Evolutionary conservation across 352 stramenopile species (phyloP).

Genomic region (Phytophthora podocarpi): DNA sequence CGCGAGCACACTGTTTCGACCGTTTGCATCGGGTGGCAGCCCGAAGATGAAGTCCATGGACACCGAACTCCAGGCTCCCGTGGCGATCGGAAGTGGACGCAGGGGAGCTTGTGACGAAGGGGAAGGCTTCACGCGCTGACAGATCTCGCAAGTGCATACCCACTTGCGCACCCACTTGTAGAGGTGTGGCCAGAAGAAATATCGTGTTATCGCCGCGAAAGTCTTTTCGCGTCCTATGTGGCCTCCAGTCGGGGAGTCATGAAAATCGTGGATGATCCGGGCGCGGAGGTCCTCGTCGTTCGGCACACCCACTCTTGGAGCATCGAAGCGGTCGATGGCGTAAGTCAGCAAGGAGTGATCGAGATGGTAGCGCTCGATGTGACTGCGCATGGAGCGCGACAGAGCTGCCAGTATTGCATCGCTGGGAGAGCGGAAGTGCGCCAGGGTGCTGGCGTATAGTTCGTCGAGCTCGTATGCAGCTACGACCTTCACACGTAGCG

Average conservation of each 20-base stretch:
- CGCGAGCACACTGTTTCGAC: background rate
- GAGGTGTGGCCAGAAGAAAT: background rate
- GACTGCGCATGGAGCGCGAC: background rate
- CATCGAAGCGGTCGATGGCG: background rate
- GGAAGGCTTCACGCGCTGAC: background rate
- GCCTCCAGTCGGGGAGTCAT: background rate
- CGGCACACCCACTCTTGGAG: background rate
- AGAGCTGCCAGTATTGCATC: background rate
- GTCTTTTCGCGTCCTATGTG: background rate
- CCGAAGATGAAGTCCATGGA: conserved; percentile 5
- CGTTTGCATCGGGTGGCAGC: background rate
- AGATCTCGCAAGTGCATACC: background rate
- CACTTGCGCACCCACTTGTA: background rate
- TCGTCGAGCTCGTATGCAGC: background rate
- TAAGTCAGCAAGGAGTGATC: background rate
- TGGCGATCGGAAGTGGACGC: background rate
- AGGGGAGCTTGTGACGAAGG: background rate
- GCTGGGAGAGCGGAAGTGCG: background rate
- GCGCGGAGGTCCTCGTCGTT: background rate
- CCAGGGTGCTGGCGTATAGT: background rate
- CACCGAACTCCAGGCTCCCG: background rate
- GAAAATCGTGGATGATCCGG: background rate
- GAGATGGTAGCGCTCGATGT: background rate
- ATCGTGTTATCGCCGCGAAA: background rate
- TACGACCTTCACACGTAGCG: background rate